These are phyloP conservation scores for Myxozyma neotropica DNA, from an alignment of 805 yeast species.

Conservation along the genomic window DNA sequence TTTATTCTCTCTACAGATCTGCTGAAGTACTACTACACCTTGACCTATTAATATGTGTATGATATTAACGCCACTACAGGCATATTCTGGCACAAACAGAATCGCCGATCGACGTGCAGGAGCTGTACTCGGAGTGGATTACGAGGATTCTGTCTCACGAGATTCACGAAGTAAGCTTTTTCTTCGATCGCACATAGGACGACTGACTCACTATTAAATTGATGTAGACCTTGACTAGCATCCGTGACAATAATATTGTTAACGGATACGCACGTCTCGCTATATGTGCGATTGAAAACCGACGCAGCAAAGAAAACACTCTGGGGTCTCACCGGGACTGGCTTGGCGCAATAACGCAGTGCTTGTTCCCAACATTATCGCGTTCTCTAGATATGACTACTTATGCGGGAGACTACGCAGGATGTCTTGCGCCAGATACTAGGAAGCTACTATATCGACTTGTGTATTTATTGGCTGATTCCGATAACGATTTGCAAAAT, in stretches of 20 bases:
- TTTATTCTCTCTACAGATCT: slow-evolving; percentile 15
- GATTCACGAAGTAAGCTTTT: slow-evolving; percentile 7
- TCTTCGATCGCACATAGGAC: not conserved
- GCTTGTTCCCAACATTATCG: slow-evolving; percentile 14
- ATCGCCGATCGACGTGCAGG: slow-evolving; percentile 4
- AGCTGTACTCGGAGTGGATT: slow-evolving; percentile 4
- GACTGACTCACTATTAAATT: not conserved
- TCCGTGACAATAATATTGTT: slow-evolving; percentile 1
- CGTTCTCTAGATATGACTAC: not conserved
- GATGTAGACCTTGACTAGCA: slow-evolving; percentile 7
- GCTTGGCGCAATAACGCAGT: not conserved
- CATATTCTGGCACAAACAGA: not conserved
- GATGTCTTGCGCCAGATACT: slow-evolving; percentile 12
- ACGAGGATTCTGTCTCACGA: not conserved
- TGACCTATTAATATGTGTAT: not conserved
- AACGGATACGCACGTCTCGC: slow-evolving; percentile 15
- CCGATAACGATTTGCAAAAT: not conserved
- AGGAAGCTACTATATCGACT: slow-evolving; percentile 12
- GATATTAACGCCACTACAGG: not conserved
- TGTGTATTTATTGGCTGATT: not conserved
- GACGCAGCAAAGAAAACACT: not conserved
- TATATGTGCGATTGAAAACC: slow-evolving; percentile 11
- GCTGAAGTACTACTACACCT: not conserved
- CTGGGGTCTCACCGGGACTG: not conserved
- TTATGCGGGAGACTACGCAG: not conserved